Evolutionary conservation across 148 eudicot genomes (phyloP), one percentile per base, ranked within the genome.

Genomic region (Drosera capensis): DNA sequence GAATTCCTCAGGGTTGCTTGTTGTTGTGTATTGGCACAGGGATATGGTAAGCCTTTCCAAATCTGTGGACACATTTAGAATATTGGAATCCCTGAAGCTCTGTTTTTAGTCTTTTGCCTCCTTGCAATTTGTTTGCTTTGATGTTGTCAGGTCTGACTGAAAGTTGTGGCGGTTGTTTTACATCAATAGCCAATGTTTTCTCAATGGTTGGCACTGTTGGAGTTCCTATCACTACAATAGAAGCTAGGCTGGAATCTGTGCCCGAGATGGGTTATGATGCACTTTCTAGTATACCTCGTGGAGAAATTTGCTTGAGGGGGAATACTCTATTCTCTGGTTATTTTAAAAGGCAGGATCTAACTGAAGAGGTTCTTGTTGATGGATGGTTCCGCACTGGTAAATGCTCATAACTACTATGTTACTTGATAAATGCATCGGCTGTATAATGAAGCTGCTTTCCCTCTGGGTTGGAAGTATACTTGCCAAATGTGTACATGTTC

Each of bases 301-400:
- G 99, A 12, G 99, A 90, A 68, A 76, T 90, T 39, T 90, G 99
- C 56, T 59, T 85, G 45, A 67, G 95, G 68, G 99, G 95, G 3
- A 76, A 60, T 23, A 78, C 93, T 6, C 60, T 90, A 69, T 90
- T 90, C 63, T 90, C 94, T n/a, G 99, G 95, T 26, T 90, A 90
- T 47, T 66, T 84, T 52, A 90, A 90, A 43, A 76, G 94, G 39
- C 66, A 48, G 16, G 99, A 90, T 72, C 74, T 90, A 43, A 78
- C 67, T 3, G 55, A 76, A 13, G 72, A 72, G 28, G 88, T 77
- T 43, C 23, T 76, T 31, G 68, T 81, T 3, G 95, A 81, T 48
- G 99, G 95, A 23, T 90, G 99, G 99, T 85, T 90, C 55, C 99
- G 81, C 61, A 84, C 99, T 49, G 99, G 99, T 90, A 62, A 54